Evolutionary conservation across 2,329 filamentous ascomycete genomes (phyloP), one percentile per base, ranked within the genome.

Genomic region (Ustulina deusta): DNA sequence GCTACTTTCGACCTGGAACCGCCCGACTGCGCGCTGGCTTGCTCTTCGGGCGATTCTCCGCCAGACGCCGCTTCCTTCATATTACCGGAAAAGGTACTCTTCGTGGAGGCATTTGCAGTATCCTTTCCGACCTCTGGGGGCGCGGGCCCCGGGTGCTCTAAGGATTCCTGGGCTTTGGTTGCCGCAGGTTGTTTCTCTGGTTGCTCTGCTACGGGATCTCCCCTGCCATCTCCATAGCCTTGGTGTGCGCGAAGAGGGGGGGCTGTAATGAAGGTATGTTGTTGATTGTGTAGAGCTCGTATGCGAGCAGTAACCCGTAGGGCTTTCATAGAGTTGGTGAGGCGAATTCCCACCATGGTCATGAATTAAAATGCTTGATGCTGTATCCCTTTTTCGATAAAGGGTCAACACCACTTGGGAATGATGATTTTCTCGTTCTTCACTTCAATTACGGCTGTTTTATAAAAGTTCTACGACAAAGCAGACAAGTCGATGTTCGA

Each of bases 71-170:
- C 73, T 5, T 73, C 61, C 20, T 73, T 71, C 70, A 74, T 74
- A 61, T 61, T 72, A 36, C 75, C 58, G 17, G 70, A 74, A 20
- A 76, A 54, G 10, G 69, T 74, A 6, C 72, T 74, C 66, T 81
- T 81, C 36, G 77, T 81, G 13, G 79, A 74, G 3, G 79, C 77
- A 46, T 74, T 78, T 17, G 78, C 80, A 9, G 77, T 78, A 10
- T 78, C 79, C 71, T 82, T 74, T 29, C 81, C 81, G 56, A 81
- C 80, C 27, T 78, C 72, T 0, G 81, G 81, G 0, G 81, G 77
- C 9, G 74, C 69, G 5, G 82, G 82, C 2, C 83, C 82, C 0
- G 82, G 83, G 66, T 84, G 83, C 66, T 84, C 83, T 9, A 73
- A 74, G 9, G 77, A 66, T 20, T 80, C 70, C 66, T 80, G 79